A percentile compares a stretch with the other conserved stretches of the same genome.
Conservation (phyloP, 495 filamentous ascomycete species). For the Penicillium arizonense region DNA sequence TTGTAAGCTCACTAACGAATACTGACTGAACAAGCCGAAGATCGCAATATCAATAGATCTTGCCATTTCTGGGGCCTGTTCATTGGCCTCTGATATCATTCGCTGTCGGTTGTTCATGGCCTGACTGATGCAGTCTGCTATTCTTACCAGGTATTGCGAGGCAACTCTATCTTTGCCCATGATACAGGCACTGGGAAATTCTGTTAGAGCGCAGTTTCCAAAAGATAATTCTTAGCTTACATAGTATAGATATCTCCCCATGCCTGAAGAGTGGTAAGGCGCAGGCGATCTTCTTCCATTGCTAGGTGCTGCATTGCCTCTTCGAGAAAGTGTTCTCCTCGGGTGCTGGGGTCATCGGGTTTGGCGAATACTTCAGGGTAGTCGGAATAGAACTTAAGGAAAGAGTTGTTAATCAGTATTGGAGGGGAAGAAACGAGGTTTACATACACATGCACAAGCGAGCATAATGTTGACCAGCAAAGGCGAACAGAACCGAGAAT, state of each 20-base stretch:
- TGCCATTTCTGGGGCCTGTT: constrained; percentile 1
- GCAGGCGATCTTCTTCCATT: constrained; percentile 11
- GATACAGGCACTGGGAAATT: constrained; percentile 2
- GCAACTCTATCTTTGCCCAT: constrained; percentile 19
- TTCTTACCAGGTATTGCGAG: constrained; percentile 11
- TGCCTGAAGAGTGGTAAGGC: constrained; percentile 15
- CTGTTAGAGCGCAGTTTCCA: not conserved
- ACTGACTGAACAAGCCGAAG: constrained; percentile 3
- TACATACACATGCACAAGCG: constrained; percentile 35
- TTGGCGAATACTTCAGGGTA: constrained; percentile 17
- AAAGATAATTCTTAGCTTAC: not conserved
- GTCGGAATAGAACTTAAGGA: constrained; percentile 15
- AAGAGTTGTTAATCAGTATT: not conserved
- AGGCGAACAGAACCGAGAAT: constrained; percentile 36
- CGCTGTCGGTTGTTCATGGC: not conserved
- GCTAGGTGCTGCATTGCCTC: constrained; percentile 13
- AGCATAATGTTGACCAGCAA: constrained; percentile 46
- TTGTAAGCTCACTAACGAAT: not conserved
- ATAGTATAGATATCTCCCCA: constrained; percentile 7
- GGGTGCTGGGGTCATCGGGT: constrained; percentile 9
- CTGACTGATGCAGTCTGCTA: constrained; percentile 3
- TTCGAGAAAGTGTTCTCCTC: constrained; percentile 18
- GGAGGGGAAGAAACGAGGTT: not conserved
- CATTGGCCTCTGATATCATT: constrained; percentile 5
- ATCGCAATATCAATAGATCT: constrained; percentile 1